These are phyloP conservation scores for Xylaria multiplex DNA, from an alignment of 2,329 filamentous ascomycete genomes.

Conservation along the genomic window DNA sequence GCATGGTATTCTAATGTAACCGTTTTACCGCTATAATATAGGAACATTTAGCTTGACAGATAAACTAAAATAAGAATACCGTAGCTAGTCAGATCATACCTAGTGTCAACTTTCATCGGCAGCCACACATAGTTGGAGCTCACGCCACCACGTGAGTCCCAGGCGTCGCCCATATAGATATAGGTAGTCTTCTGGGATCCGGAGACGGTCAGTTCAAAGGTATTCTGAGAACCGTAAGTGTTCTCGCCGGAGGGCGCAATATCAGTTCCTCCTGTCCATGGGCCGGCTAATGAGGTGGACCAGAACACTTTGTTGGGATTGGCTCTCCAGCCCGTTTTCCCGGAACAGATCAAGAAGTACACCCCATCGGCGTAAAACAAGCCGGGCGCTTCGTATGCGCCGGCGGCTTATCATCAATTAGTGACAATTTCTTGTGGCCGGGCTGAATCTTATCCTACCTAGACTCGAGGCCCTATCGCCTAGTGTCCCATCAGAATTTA, in stretches of 20 bases:
- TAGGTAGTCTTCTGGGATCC: slow-evolving; percentile 50
- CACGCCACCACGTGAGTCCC: slow-evolving; percentile 50
- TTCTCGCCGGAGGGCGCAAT: slow-evolving; percentile 51
- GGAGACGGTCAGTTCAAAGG: slow-evolving; percentile 50
- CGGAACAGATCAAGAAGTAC: slow-evolving; percentile 52
- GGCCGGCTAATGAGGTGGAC: slow-evolving; percentile 47
- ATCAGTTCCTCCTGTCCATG: slow-evolving; percentile 50
- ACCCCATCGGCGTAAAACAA: slow-evolving; percentile 49
- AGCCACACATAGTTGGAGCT: slow-evolving; percentile 54
- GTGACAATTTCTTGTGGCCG: not conserved
- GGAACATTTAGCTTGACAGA: not conserved
- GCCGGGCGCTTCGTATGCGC: slow-evolving; percentile 52
- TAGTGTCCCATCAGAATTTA: slow-evolving; percentile 51
- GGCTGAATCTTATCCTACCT: slow-evolving; percentile 32
- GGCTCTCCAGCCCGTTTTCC: slow-evolving; percentile 51
- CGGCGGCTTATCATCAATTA: slow-evolving; percentile 28
- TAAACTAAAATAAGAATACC: slow-evolving; percentile 5
- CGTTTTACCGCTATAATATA: not conserved
- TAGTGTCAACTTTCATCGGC: slow-evolving; percentile 50
- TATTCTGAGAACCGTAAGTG: slow-evolving; percentile 53
- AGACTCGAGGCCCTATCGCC: slow-evolving; percentile 48
- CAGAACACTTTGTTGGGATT: slow-evolving; percentile 54
- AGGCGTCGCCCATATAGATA: slow-evolving; percentile 53
- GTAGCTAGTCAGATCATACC: slow-evolving; percentile 34
- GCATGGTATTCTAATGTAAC: slow-evolving; percentile 50